Evolutionary conservation across 116 monocot genomes (phyloP), one percentile per base, ranked within the genome.

Genomic region (Trichopus zeylanicus): DNA sequence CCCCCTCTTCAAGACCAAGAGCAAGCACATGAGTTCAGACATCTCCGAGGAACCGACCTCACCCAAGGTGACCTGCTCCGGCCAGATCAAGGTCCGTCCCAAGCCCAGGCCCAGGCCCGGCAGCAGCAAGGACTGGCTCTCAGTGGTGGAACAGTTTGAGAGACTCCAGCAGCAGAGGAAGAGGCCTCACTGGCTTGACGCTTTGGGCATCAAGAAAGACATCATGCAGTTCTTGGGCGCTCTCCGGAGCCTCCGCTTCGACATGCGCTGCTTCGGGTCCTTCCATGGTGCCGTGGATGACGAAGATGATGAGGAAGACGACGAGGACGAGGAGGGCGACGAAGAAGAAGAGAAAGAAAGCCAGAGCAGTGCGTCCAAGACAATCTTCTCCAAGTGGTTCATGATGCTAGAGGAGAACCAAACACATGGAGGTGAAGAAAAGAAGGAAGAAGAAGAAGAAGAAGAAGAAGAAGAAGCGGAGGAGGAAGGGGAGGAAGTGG

Each of bases 51-150:
- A 91, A 55, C 93, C 93, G 10, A 82, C 85, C 10, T 93, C 93
- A 4, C 93, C 93, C 26, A 85, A 79, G 67, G 88, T 93, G 58
- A 93, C 85, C 16, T 93, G 93, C 51, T 78, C 85, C 25, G 93
- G 93, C 0, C 93, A 93, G 67, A 93, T 93, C 71, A 88, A 85
- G 54, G 82, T 93, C 47, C 51, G 60, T n/a, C 63, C 70, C 28
- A 52, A 35, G 19, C 19, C 58, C 33, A 53, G 52, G 51, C 49
- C 65, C 37, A 31, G 16, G 28, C 30, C 27, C 9, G 31, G 21
- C 26, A 11, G 67, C 8, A 26, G 47, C 13, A 60, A 22, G 28
- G 66, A 69, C 55, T 85, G 78, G 78, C 23, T 47, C 51, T 53
- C 65, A 1, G 65, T 63, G 22, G 58, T 73, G 28, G 70, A 74